Evolutionary conservation across 2,329 filamentous ascomycete species (phyloP).

Genomic region (Fusarium napiforme): DNA sequence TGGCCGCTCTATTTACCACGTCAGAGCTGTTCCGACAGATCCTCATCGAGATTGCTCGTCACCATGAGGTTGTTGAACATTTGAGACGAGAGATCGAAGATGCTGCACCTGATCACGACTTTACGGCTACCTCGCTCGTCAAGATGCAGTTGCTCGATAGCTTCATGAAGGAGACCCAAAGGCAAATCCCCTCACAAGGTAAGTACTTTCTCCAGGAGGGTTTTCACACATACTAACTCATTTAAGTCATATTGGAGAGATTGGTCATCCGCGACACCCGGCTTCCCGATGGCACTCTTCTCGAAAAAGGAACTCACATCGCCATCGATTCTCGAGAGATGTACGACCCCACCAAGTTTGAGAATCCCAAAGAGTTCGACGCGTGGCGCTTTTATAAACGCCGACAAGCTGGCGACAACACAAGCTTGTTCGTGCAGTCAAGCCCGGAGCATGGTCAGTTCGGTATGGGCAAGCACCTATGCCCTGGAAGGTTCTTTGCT

Average conservation of each 20-base stretch:
- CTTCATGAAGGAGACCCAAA: background rate
- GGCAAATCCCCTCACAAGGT: background rate
- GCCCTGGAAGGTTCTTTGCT: background rate
- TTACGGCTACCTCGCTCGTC: background rate
- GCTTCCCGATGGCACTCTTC: background rate
- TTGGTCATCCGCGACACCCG: background rate
- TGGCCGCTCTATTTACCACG: background rate
- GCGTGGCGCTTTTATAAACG: background rate
- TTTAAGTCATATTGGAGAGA: background rate
- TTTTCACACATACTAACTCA: accelerated
- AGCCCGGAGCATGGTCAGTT: background rate
- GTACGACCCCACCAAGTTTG: accelerated
- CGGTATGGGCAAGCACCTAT: background rate
- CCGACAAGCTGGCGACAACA: background rate
- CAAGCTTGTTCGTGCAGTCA: background rate
- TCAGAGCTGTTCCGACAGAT: background rate
- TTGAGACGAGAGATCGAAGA: background rate
- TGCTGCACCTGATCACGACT: background rate
- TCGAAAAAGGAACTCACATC: background rate
- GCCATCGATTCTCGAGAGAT: background rate
- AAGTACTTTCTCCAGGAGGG: accelerated
- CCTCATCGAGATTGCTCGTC: background rate
- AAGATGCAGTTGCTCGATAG: slow-evolving; percentile 1
- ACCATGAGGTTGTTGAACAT: background rate
- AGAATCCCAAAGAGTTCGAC: background rate